Evolutionary conservation across 2,329 filamentous ascomycete genomes (phyloP), one percentile per base, ranked within the genome.

Genomic region (Lasiodiplodia sp.): DNA sequence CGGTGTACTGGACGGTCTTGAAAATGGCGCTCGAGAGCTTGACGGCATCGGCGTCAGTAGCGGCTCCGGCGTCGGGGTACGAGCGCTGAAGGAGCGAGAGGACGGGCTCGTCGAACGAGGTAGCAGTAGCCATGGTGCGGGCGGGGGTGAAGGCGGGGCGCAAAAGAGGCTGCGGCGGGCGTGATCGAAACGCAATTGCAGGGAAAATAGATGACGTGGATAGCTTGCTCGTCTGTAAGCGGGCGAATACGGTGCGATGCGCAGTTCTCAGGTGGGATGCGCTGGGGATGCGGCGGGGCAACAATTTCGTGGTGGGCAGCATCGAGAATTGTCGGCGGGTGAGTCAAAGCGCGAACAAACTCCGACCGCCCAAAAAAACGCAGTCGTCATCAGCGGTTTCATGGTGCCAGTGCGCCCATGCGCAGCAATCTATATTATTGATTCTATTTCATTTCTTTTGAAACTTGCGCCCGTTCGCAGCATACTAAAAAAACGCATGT

Each of bases 1-100:
- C 85, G 71, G 88, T 89, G 84, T 96, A 97, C 75, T 87, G 89
- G 77, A 88, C 86, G 71, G 86, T 82, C 72, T 87, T 84, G 82
- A 93, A 89, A 76, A 95, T 92, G 78, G 86, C 88, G 79, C 85
- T 81, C 70, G 82, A 84, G 71, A 83, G 78, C 73, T 83, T 79
- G 73, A 79, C 74, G 52, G 78, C 73, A 67, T 80, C 78, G 38
- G 76, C 74, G 71, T 79, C 76, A 63, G 73, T 69, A 69, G 74
- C 74, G n/a, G 76, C 75, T 57, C 79, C 78, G n/a, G 66, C 55
- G 71, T 80, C 78, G 18, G 78, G 78, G 52, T 77, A 77, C 71
- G 80, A 78, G 57, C 73, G 71, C 70, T 75, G 76, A 70, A 81
- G 77, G 73, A 77, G 79, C 67, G 73, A 71, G 69, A 73, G 70